Percentiles rank a stretch among this genome's conserved stretches.
phyloP scores from a whole-genome alignment of 148 eudicot species.

The Tetragonia tetragonoides region DNA sequence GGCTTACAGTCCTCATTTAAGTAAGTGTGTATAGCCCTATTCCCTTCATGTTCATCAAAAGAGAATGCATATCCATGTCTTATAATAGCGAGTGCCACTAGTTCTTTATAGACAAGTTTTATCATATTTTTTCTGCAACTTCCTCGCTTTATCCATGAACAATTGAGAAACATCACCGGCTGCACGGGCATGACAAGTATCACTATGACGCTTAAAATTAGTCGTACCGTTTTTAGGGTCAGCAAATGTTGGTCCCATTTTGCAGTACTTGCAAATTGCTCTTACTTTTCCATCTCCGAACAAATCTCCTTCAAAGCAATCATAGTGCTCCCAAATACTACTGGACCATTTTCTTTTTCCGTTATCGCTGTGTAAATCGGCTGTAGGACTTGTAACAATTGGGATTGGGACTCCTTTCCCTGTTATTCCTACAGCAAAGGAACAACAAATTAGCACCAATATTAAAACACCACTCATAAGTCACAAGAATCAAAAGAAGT shows the following conservation, averaged over 20 bases:
- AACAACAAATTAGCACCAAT: too few relatives aligned
- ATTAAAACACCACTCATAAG: too few relatives aligned
- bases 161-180: not conserved
- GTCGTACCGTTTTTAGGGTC: not conserved
- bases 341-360: too few relatives aligned
- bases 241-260: not conserved
- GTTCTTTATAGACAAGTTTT: not conserved
- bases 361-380: too few relatives aligned
- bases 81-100: not conserved
- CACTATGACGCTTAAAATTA: not conserved
- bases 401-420: too few relatives aligned
- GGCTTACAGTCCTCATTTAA: not conserved
- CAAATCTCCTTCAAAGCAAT: too few relatives aligned
- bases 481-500: too few relatives aligned
- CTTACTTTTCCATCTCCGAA: too few relatives aligned
- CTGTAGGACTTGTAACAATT: too few relatives aligned
- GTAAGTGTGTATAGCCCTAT: not conserved
- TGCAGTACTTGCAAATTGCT: not conserved
- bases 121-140: not conserved
- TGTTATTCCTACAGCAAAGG: too few relatives aligned
- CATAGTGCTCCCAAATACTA: too few relatives aligned
- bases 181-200: not conserved
- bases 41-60: not conserved
- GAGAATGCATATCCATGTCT: not conserved
- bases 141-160: not conserved